phyloP scores from a whole-genome alignment of 371 early-diverging fungal genomes.

The Capillidium heterosporum region DNA sequence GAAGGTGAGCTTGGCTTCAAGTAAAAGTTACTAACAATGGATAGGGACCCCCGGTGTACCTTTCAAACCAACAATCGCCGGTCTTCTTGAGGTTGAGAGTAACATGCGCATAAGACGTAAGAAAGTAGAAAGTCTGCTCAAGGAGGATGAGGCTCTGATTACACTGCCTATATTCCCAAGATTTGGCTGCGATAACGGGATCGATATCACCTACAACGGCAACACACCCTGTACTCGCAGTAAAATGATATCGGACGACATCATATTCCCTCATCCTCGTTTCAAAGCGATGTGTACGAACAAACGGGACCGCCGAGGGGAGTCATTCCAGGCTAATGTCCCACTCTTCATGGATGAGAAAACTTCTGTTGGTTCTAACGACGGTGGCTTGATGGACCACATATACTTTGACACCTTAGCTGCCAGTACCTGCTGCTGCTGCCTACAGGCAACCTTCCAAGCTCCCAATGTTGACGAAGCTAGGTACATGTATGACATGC shows the following conservation, averaged over 20 bases:
- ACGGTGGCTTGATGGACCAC: constrained; percentile 71
- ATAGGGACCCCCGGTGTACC: constrained; percentile 89
- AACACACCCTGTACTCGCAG: constrained; percentile 47
- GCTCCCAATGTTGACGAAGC: constrained; percentile 88
- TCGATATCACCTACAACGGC: too few relatives aligned
- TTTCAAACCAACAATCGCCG: constrained; percentile 69
- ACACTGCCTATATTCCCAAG: constrained; percentile 73
- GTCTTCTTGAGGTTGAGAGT: constrained; percentile 61
- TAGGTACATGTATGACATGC: constrained; percentile 82
- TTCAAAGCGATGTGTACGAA: constrained; percentile 87
- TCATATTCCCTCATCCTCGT: constrained; percentile 86
- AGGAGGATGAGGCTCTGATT: constrained; percentile 49
- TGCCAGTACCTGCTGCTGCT: constrained; percentile 98
- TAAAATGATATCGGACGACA: constrained; percentile 82
- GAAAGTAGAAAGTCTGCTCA: constrained; percentile 40
- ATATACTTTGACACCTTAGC: constrained; percentile 99
- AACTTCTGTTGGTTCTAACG: too few relatives aligned
- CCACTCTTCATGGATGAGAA: constrained; percentile 66
- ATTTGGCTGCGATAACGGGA: too few relatives aligned
- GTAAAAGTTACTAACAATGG: too few relatives aligned
- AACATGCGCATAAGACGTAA: constrained; percentile 74
- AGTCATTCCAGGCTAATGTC: constrained; percentile 79
- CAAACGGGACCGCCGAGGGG: constrained; percentile 76
- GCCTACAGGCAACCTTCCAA: constrained; percentile 98
- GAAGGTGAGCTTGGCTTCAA: too few relatives aligned